Conservation (phyloP, 2,329 filamentous ascomycete species). For the Clarireedia homoeocarpa region DNA sequence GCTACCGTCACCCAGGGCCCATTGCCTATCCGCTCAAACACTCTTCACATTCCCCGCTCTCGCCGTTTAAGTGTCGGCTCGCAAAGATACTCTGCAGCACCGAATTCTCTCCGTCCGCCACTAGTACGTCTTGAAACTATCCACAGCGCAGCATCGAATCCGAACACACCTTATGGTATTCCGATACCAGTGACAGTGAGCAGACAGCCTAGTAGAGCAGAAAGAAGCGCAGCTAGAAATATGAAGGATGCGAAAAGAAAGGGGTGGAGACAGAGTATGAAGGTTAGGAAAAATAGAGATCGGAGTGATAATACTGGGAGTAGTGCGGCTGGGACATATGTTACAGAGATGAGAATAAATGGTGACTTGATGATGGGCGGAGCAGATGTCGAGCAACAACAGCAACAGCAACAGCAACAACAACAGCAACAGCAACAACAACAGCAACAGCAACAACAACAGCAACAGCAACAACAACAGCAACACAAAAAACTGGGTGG, state of each 20-base stretch:
- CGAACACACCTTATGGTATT: constrained; percentile 11
- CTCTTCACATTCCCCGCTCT: constrained; percentile 4
- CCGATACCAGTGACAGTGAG: constrained; percentile 12
- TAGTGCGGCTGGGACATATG: constrained; percentile 46
- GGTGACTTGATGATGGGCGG: no score
- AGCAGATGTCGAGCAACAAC: not conserved
- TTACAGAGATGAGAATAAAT: constrained; percentile 19
- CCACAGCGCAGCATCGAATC: constrained; percentile 33
- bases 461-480: not conserved
- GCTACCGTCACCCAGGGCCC: constrained; percentile 10
- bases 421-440: constrained; percentile 17
- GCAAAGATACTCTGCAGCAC: constrained; percentile 11
- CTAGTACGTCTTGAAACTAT: constrained; percentile 50
- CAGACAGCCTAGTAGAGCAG: constrained; percentile 43
- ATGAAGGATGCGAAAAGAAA: constrained; percentile 51
- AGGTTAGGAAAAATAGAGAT: constrained; percentile 34
- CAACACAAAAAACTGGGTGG: constrained; percentile 32
- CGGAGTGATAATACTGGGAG: constrained; percentile 34
- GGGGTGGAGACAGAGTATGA: constrained; percentile 40
- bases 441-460: constrained; percentile 10
- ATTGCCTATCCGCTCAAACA: constrained; percentile 4
- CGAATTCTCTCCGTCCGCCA: constrained; percentile 33
- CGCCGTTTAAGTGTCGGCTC: not conserved
- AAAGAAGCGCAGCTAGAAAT: constrained; percentile 54
- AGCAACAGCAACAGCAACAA: constrained; percentile 4